Evolutionary conservation across 2,329 filamentous ascomycete species (phyloP), one percentile per base, ranked within the genome.

Genomic region (Aspergillus costaricaensis): DNA sequence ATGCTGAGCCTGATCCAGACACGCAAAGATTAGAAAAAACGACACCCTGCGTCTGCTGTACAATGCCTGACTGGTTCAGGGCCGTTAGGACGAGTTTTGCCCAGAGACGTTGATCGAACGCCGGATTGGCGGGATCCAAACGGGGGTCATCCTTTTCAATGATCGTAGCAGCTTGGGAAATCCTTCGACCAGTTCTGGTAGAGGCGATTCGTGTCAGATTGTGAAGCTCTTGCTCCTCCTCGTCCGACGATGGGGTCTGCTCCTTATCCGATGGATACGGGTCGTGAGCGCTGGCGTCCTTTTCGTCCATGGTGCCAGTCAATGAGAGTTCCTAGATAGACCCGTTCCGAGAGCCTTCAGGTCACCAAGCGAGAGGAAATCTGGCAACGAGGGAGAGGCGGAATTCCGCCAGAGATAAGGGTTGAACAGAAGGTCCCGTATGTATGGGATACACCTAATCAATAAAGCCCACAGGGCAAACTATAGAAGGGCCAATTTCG

Each of bases 31-130:
- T 62, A 10, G 63, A 64, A 36, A 72, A 72, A 19, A 70, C 67
- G 5, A 72, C 62, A 4, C 70, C 67, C 55, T 70, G 69, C 14
- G 43, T 47, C 38, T 60, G 58, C 14, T 63, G 63, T 10, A 62
- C 62, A 17, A 71, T 68, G 2, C 66, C 67, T 17, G 66, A 61
- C 41, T 69, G 63, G 19, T 66, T 60, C 7, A 63, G 64, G n/a
- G 64, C 61, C 47, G 51, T 62, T 30, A 72, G 32, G 1, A 68
- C 60, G 15, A 55, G 53, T 14, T 70, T 67, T 4, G 69, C 66
- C 70, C 70, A 72, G 57, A 59, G 62, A n/a, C 61, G 58, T 50
- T 69, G 68, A 57, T 72, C 68, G 50, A 72, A 72, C 32, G 62
- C 47, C 0, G 66, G 65, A 30, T 54, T 66, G 25, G 44, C 56